Evolutionary conservation across 208 protist genomes (phyloP), one percentile per base, ranked within the genome.

Genomic region (Angomonas ambiguus): DNA sequence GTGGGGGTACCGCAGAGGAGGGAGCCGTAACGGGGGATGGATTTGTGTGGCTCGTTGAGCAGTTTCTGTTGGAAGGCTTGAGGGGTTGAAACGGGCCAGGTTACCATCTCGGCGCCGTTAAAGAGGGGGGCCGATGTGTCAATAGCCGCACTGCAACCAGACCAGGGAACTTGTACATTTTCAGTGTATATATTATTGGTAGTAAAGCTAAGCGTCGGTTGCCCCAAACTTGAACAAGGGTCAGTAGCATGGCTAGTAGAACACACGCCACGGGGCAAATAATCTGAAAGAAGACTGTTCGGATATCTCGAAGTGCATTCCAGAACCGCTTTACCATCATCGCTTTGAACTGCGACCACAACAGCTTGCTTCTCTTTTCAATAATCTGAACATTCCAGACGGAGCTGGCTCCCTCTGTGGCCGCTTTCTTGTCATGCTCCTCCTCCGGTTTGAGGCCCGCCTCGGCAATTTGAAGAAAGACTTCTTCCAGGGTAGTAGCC

Each of bases 401-500:
- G 11, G 67, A 51, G 25, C 51, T 72, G 45, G 56, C 58, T 13
- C 53, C 49, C 2, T 35, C 58, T 8, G 31, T 56, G 38, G 65
- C 38, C 5, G 6, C 28, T 2, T 42, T 11, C 22, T 30, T 41
- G 30, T 49, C 48, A 8, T 1, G 16, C 45, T 64, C 62, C 1
- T 58, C 31, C 27, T 35, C 34, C 2, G 28, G 20, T 34, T 71
- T 56, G 61, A 67, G 33, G 24, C 67, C 62, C 31, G 28, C 56
- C 34, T 27, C 41, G 28, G 77, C 79, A 45, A 91, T 77, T 32
- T 69, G 49, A 20, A 94, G 42, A 60, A 94, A 94, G 2, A 91
- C 71, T 61, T 94, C 79, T 69, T 94, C 88, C 31, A 94, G 62
- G 28, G 85, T 89, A 13, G 86, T 91, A 25, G 74, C 77, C 31